Conservation (phyloP, 257 asterid genomes). For the Solanum acaule region DNA sequence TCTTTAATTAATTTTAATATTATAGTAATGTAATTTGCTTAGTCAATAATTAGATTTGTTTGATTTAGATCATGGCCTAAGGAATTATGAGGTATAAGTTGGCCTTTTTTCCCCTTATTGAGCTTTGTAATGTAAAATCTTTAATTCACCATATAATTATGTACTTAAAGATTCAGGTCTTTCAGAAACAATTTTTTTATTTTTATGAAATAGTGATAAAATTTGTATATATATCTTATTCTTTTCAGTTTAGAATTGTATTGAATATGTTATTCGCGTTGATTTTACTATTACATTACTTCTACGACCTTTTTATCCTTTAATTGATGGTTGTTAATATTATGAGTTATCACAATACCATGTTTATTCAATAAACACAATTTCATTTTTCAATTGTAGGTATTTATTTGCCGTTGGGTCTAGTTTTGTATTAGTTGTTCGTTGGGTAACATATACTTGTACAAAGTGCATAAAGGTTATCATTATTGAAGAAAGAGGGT, state of each 20-base stretch:
- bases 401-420: not conserved
- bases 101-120: not conserved
- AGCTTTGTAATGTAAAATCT: not conserved
- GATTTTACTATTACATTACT: not conserved
- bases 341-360: not conserved
- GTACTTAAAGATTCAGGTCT: not conserved
- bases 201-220: not conserved
- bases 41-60: not conserved
- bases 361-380: not conserved
- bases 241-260: no score
- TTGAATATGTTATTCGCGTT: no score
- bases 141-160: not conserved
- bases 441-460: not conserved
- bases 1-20: not conserved
- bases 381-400: not conserved
- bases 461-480: not conserved
- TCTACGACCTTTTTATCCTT: not conserved
- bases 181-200: accelerated
- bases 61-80: not conserved
- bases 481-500: not conserved
- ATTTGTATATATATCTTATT: no score
- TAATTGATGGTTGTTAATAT: not conserved
- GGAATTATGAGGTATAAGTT: not conserved
- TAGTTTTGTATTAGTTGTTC: not conserved
- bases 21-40: not conserved